These are phyloP conservation scores for Acmispon strigosus DNA, from an alignment of 306 rosid species.

Conservation along the genomic window DNA sequence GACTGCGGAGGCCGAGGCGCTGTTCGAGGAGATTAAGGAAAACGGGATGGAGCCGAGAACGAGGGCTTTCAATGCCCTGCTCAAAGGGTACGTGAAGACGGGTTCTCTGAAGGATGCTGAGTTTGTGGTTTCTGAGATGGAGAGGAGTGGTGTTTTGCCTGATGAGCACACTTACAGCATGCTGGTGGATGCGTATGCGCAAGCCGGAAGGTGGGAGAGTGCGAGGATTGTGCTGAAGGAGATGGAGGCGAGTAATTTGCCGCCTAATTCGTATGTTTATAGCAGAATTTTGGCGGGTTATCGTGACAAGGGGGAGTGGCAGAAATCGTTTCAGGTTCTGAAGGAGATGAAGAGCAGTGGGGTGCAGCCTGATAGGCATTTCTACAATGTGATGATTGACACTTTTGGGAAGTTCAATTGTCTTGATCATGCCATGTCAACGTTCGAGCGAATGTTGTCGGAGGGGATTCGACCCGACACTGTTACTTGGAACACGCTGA, in stretches of 20 bases:
- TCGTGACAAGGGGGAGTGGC: constrained; percentile 92
- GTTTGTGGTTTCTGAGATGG: constrained; percentile 76
- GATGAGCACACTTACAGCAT: constrained; percentile 79
- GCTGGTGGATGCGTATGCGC: constrained; percentile 66
- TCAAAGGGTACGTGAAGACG: constrained; percentile 65
- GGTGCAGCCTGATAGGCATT: constrained; percentile 72
- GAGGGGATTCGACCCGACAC: constrained; percentile 75
- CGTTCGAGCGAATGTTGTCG: constrained; percentile 68
- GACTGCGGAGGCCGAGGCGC: constrained; percentile 74
- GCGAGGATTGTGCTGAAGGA: constrained; percentile 80
- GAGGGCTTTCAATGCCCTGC: constrained; percentile 78
- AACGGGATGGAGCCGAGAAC: constrained; percentile 72
- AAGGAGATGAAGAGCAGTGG: constrained; percentile 81
- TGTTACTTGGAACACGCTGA: constrained; percentile 84
- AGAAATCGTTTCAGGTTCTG: constrained; percentile 76
- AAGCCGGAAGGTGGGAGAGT: constrained; percentile 88
- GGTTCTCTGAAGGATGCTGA: constrained; percentile 74
- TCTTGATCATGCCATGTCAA: constrained; percentile 73
- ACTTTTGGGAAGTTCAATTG: constrained; percentile 80
- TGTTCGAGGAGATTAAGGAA: constrained; percentile 83
- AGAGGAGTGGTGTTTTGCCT: constrained; percentile 62
- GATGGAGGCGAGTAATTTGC: constrained; percentile 74
- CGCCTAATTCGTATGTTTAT: constrained; percentile 60
- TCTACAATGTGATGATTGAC: constrained; percentile 93
- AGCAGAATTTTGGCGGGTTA: constrained; percentile 76